Conservation (phyloP, 83 land plant species). For the Thuja plicata region DNA sequence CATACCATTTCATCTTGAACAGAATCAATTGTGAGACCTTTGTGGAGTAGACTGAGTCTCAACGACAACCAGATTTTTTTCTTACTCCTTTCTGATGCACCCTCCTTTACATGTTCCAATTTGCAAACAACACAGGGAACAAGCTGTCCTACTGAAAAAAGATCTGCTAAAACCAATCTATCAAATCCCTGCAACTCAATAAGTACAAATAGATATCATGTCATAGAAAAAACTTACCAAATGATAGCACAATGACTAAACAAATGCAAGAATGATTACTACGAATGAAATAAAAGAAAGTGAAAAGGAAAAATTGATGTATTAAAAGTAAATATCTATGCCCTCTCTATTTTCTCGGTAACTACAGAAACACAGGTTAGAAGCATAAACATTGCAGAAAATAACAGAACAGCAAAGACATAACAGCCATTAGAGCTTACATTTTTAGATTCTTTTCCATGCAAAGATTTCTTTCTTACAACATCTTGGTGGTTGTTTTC, state of each 20-base stretch:
- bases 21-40: conserved; percentile 77
- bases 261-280: neutral
- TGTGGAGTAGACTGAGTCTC: conserved; percentile 66
- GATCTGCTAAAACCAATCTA: conserved; percentile 29
- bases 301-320: neutral
- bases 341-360: neutral
- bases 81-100: conserved; percentile 41
- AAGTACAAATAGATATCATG: neutral
- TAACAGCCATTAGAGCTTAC: neutral
- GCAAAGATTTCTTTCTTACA: neutral
- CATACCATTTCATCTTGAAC: conserved; percentile 89
- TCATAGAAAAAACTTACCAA: neutral
- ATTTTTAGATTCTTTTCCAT: neutral
- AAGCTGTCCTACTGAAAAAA: conserved; percentile 76
- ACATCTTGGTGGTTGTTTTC: neutral
- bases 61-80: conserved; percentile 81
- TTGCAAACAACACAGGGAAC: conserved; percentile 78
- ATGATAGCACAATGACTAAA: neutral
- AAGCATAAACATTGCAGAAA: neutral
- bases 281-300: neutral
- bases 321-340: neutral
- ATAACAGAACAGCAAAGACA: neutral
- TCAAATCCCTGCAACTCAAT: conserved; percentile 43
- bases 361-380: neutral
- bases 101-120: conserved; percentile 52